phyloP scores from a whole-genome alignment of 768 basidiomycete genomes.

The Phylloporus sp. region DNA sequence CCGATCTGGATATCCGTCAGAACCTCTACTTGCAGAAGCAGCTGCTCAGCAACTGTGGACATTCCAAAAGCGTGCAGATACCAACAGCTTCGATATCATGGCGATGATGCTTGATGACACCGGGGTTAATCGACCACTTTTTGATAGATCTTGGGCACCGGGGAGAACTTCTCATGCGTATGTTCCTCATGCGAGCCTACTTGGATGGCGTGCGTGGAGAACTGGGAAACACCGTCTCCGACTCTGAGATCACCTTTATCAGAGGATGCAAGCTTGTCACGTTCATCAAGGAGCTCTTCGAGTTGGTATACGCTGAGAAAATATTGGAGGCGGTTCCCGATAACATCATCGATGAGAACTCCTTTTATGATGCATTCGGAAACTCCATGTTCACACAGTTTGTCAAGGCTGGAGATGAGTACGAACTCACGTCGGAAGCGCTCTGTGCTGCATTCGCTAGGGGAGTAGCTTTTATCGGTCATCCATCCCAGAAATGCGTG shows the following conservation, averaged over 20 bases:
- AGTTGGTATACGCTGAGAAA: not conserved
- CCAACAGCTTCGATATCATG: not conserved
- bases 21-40: not conserved
- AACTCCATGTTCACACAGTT: not conserved
- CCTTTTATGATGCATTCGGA: not conserved
- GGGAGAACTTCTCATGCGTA: not conserved
- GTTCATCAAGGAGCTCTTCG: not conserved
- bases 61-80: not conserved
- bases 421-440: not conserved
- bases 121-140: not conserved
- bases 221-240: not conserved
- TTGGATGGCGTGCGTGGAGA: not conserved
- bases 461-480: not conserved
- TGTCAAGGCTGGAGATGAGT: not conserved
- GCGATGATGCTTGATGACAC: not conserved
- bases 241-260: not conserved
- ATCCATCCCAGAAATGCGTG: not conserved
- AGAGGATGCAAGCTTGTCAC: not conserved
- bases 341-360: not conserved
- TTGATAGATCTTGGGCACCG: not conserved
- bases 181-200: not conserved
- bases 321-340: not conserved
- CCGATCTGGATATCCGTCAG: not conserved
- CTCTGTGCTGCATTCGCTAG: not conserved
- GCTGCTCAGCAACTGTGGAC: not conserved